Evolutionary conservation across 352 stramenopile genomes (phyloP).

Genomic region (Phytophthora citricola): DNA sequence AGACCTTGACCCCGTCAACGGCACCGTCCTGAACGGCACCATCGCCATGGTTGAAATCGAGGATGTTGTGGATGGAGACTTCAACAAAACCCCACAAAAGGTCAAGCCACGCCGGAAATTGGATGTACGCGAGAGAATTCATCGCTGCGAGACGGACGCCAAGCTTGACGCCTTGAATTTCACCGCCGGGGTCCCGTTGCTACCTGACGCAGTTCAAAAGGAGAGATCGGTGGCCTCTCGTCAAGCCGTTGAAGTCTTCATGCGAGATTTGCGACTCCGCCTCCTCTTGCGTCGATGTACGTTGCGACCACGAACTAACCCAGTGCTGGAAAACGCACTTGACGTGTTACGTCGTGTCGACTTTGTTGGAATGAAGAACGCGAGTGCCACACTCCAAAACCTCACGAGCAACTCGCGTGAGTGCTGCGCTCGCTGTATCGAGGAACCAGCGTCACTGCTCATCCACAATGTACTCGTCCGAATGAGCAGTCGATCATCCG

Average conservation of each 20-base stretch:
- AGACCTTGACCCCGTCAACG: slow-evolving; percentile 3
- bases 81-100: neutral
- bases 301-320: neutral
- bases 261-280: neutral
- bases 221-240: neutral
- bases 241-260: neutral
- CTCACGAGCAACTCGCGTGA: slow-evolving; percentile 1
- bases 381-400: neutral
- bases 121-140: neutral
- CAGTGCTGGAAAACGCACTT: neutral
- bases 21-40: neutral
- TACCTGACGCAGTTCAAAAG: neutral
- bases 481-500: neutral
- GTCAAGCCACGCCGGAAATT: neutral
- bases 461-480: slow-evolving; percentile 4
- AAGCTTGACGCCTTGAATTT: too few species aligned
- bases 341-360: neutral
- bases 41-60: slow-evolving; percentile 13
- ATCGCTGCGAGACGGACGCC: neutral
- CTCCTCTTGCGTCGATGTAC: neutral
- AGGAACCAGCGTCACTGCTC: slow-evolving; percentile 1
- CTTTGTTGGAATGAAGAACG: neutral
- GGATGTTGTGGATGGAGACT: neutral
- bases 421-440: slow-evolving; percentile 5
- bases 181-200: too few species aligned